Base-by-base conservation (phyloP, 2,329 filamentous ascomycete species). In the Byssothecium circinans region DNA sequence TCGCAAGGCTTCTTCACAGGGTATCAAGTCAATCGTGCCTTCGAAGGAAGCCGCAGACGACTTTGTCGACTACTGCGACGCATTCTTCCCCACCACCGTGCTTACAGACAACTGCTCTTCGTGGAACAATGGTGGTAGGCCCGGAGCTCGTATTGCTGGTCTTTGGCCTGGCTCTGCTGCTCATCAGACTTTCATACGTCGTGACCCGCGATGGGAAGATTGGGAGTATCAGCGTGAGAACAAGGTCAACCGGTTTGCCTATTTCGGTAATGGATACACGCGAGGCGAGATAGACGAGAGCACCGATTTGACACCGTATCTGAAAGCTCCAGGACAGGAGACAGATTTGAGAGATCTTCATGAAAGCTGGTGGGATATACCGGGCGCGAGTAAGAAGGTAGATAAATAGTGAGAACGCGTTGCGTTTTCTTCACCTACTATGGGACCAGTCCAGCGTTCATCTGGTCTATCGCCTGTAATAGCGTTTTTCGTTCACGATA, bases 191-290 rank as follows among this genome's bases (percentile, higher is more conserved):
- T 75, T 81, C 12, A 75, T 86, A 7, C 74, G 82, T 19, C 71
- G 63, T n/a, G 75, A 79, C 35, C 80, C 81, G 1, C 66, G 81
- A 5, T 83, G 80, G 79, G 81, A 84, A 58, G 81, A 84, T 54
- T 83, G 73, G 68, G 78, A 81, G 48, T 83, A 79, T 58, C 75
- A 73, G 2, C 76, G 78, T 46, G 60, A 72, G 30, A 71, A 73
- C 34, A 63, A 64, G 50, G 71, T 68, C 7, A 81, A 81, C 58
- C 64, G 82, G 7, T 83, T 86, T 53, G 72, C 76, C 2, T 89
- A 84, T 60, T 81, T 88, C 56, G 86, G 87, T 0, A 86, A 85
- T 60, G 87, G 86, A 0, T 83, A 80, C 70, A 87, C 84, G 2
- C 73, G 58, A 44, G 79, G 79, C 52, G 86, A 89, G 65, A 55